Conservation (phyloP, 2,329 filamentous ascomycete species). For the Dothistroma septosporum region DNA sequence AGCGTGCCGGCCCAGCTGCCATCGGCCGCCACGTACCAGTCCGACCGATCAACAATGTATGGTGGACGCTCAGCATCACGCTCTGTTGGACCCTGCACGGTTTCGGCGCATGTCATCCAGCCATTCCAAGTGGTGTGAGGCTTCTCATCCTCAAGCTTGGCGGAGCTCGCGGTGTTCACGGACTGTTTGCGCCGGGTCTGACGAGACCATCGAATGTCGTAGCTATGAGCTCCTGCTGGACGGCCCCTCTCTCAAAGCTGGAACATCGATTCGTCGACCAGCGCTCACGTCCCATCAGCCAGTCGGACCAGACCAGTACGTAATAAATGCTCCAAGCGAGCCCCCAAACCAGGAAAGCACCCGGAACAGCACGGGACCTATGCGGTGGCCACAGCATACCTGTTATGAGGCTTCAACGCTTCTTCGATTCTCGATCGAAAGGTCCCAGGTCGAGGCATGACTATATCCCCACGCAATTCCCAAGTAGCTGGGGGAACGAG, state of each 20-base stretch:
- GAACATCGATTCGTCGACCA: background rate
- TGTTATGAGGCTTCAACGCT: background rate
- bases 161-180: background rate
- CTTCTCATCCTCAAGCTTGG: background rate
- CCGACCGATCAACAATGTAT: background rate
- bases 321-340: background rate
- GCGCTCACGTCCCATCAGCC: background rate
- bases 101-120: background rate
- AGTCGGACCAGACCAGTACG: background rate
- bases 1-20: too few species aligned
- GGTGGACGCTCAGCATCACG: background rate
- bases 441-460: too few species aligned
- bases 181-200: background rate
- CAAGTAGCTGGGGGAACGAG: background rate
- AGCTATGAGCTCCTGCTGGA: background rate
- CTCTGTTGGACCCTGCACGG: background rate
- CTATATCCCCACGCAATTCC: too few species aligned
- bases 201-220: background rate
- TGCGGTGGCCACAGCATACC: background rate
- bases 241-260: background rate
- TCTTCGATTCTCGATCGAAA: background rate
- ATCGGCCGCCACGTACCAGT: background rate
- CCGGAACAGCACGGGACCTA: background rate
- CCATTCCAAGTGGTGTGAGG: background rate
- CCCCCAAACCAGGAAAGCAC: background rate